A percentile compares a stretch with the other conserved stretches of the same genome.
phyloP scores from a whole-genome alignment of 2,329 filamentous ascomycete genomes.

The Trichoderma koningii region DNA sequence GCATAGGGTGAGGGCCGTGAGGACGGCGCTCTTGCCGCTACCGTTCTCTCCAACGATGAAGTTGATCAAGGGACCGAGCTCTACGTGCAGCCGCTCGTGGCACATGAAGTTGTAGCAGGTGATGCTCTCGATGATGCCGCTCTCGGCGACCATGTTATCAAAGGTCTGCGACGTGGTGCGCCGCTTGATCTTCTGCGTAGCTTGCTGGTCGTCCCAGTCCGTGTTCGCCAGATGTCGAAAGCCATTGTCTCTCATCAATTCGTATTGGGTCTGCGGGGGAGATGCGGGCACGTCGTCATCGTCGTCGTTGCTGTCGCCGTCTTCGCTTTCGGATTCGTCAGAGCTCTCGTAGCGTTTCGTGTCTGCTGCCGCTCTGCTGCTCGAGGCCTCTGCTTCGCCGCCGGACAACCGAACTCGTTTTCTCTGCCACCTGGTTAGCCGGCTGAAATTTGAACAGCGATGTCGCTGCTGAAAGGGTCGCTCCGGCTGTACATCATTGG shows the following conservation, averaged over 20 bases:
- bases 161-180: conserved; percentile 50
- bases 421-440: conserved; percentile 33
- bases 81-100: conserved; percentile 76
- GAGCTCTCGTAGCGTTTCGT: conserved; percentile 32
- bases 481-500: conserved; percentile 36
- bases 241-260: conserved; percentile 59
- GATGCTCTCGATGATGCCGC: conserved; percentile 85
- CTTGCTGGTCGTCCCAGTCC: conserved; percentile 62
- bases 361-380: conserved; percentile 24
- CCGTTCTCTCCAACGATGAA: conserved; percentile 98
- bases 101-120: conserved; percentile 97
- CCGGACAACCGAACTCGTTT: conserved; percentile 43
- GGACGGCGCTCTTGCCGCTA: conserved; percentile 92
- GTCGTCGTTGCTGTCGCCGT: conserved; percentile 33
- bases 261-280: conserved; percentile 61
- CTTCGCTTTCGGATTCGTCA: conserved; percentile 37
- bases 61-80: conserved; percentile 92
- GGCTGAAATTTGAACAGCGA: conserved; percentile 31
- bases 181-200: conserved; percentile 64
- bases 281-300: conserved; percentile 38
- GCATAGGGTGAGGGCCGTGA: conserved; percentile 90
- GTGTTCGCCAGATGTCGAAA: conserved; percentile 60
- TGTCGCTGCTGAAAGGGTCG: not conserved
- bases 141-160: conserved; percentile 75
- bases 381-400: conserved; percentile 21